These are phyloP conservation scores for Mucor sp. DNA, from an alignment of 371 early-diverging fungal species.

Conservation along the genomic window DNA sequence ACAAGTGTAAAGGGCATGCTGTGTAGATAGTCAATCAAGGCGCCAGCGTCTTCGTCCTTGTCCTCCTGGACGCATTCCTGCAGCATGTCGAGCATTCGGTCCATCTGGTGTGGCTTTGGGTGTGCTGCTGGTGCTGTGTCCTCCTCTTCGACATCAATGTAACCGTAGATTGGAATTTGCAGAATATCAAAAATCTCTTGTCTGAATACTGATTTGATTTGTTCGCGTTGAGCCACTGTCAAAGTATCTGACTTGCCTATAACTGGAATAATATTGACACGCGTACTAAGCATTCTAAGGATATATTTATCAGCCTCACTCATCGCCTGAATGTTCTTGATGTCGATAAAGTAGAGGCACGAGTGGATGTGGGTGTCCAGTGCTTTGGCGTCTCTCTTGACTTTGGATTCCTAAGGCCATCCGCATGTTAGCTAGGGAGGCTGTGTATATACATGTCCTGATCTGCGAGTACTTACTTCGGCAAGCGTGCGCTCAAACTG, in stretches of 20 bases:
- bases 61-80: conserved; percentile 32
- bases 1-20: conserved; percentile 74
- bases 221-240: conserved; percentile 81
- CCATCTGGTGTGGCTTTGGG: conserved; percentile 23
- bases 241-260: conserved; percentile 97
- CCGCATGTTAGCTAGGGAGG: neutral
- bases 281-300: conserved; percentile 76
- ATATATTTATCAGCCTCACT: conserved; percentile 86
- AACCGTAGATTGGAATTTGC: conserved; percentile 69
- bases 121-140: conserved; percentile 16
- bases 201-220: conserved; percentile 73
- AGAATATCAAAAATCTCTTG: conserved; percentile 56
- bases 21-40: conserved; percentile 39
- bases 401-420: conserved; percentile 68
- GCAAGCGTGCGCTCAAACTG: conserved; percentile 75
- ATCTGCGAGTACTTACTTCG: conserved; percentile 52
- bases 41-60: conserved; percentile 35
- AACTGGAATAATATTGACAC: conserved; percentile 95
- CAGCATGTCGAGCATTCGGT: conserved; percentile 24
- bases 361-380: conserved; percentile 93
- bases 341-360: conserved; percentile 92
- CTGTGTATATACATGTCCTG: neutral
- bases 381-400: conserved; percentile 72
- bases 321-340: conserved; percentile 55
- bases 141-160: conserved; percentile 65